Evolutionary conservation across 441 rosid species (phyloP).

Genomic region (Macaranga tanarius): DNA sequence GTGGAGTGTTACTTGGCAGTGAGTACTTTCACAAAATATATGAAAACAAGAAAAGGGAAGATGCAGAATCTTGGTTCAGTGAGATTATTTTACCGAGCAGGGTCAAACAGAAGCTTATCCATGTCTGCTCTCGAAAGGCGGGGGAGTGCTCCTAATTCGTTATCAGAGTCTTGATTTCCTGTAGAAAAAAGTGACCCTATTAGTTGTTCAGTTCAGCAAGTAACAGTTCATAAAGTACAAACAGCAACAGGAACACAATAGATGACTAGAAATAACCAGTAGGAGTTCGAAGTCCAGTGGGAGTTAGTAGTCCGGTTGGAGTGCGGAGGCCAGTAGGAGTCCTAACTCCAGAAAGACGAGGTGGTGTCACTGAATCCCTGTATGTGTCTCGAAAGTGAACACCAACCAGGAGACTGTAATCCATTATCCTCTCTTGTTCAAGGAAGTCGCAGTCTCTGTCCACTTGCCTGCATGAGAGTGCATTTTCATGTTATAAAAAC

Average conservation of each 20-base stretch:
- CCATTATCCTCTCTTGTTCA: conserved; percentile 96
- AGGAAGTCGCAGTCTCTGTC: conserved; percentile 93
- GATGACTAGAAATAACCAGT: conserved; percentile 45
- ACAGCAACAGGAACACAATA: conserved; percentile 6
- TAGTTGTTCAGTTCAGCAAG: conserved; percentile 21
- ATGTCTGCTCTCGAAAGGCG: conserved; percentile 56
- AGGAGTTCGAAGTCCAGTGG: conserved; percentile 39
- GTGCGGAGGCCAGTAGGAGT: conserved; percentile 25
- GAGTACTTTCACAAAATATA: background rate
- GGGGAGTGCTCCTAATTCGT: conserved; percentile 33
- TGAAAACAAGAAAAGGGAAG: background rate
- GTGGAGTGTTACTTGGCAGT: background rate
- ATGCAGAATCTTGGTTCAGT: background rate
- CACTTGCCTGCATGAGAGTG: conserved; percentile 64
- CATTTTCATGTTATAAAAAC: background rate
- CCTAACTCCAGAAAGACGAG: conserved; percentile 42
- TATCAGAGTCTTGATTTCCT: conserved; percentile 46
- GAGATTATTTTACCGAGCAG: conserved; percentile 52
- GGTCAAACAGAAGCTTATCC: conserved; percentile 61
- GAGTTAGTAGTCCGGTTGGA: conserved; percentile 38
- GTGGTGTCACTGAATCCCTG: conserved; percentile 43
- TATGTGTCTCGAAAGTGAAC: conserved; percentile 71
- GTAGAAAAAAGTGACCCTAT: conserved; percentile 13
- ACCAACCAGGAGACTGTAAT: conserved; percentile 88
- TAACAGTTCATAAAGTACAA: conserved; percentile 16